phyloP scores from a whole-genome alignment of 2,329 filamentous ascomycete genomes.

The Xylariaceae sp. region DNA sequence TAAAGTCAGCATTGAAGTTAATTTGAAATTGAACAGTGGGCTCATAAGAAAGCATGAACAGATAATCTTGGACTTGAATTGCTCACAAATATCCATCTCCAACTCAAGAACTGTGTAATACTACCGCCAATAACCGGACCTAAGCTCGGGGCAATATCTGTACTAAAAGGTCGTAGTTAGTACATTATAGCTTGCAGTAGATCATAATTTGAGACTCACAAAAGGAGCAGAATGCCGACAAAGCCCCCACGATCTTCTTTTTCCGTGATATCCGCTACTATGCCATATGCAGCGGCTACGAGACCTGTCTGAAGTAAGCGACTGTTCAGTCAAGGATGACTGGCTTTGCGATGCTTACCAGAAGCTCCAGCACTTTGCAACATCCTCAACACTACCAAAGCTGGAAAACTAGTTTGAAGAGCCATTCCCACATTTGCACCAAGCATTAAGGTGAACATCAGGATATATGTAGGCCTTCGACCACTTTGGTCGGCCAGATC shows the following conservation, averaged over 20 bases:
- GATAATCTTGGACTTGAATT: too few relatives aligned
- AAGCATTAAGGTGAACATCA: slow-evolving; percentile 51
- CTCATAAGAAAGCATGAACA: too few relatives aligned
- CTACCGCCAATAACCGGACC: slow-evolving; percentile 11
- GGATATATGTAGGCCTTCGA: slow-evolving; percentile 52
- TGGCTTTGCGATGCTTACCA: too few relatives aligned
- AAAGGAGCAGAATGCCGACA: background rate
- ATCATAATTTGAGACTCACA: too few relatives aligned
- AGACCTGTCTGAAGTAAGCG: too few relatives aligned
- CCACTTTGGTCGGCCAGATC: slow-evolving; percentile 55
- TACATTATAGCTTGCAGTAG: too few relatives aligned
- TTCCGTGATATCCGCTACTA: background rate
- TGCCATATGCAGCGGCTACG: too few relatives aligned
- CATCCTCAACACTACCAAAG: slow-evolving; percentile 55
- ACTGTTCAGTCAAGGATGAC: too few relatives aligned
- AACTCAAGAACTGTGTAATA: slow-evolving; percentile 5
- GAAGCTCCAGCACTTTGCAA: slow-evolving; percentile 58
- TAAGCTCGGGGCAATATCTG: slow-evolving; percentile 2
- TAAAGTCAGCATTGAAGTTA: too few relatives aligned
- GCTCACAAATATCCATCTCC: too few relatives aligned
- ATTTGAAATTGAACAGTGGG: too few relatives aligned
- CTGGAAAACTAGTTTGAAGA: slow-evolving; percentile 49
- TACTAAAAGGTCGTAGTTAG: slow-evolving; percentile 1
- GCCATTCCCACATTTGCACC: slow-evolving; percentile 53
- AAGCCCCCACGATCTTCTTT: background rate